phyloP scores from a whole-genome alignment of 306 rosid genomes.

The Quillaja saponaria region DNA sequence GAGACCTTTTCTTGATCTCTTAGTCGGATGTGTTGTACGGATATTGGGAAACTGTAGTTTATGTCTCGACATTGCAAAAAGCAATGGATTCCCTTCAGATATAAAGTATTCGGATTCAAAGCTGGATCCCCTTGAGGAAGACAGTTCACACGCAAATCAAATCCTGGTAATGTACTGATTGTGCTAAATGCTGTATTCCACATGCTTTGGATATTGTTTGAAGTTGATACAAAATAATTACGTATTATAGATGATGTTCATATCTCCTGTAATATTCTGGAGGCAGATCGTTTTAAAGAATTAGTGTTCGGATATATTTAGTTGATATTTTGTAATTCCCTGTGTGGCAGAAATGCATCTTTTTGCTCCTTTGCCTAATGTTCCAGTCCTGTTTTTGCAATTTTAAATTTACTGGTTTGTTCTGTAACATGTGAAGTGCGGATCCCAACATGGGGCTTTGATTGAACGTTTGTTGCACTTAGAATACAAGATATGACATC shows the following conservation, averaged over 20 bases:
- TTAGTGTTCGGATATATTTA: no score
- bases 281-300: no score
- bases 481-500: no score
- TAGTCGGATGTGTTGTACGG: constrained; percentile 87
- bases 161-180: constrained; percentile 53
- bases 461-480: no score
- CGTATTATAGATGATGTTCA: constrained; percentile 1
- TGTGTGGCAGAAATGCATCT: neutral
- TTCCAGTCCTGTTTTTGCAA: no score
- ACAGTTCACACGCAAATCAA: constrained; percentile 30
- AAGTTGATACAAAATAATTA: constrained; percentile 15
- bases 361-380: constrained; percentile 15
- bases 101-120: constrained; percentile 27
- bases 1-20: constrained; percentile 71
- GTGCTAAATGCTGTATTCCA: constrained; percentile 6
- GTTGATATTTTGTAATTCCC: neutral
- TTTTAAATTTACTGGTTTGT: no score
- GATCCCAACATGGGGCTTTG: no score
- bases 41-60: constrained; percentile 72
- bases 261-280: no score
- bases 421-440: no score
- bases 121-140: constrained; percentile 30
- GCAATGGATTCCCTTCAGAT: constrained; percentile 37
- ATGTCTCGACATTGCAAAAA: constrained; percentile 48
- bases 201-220: neutral